Base-by-base conservation (phyloP, 1,139 yeast species). In the Diutina siamensis region DNA sequence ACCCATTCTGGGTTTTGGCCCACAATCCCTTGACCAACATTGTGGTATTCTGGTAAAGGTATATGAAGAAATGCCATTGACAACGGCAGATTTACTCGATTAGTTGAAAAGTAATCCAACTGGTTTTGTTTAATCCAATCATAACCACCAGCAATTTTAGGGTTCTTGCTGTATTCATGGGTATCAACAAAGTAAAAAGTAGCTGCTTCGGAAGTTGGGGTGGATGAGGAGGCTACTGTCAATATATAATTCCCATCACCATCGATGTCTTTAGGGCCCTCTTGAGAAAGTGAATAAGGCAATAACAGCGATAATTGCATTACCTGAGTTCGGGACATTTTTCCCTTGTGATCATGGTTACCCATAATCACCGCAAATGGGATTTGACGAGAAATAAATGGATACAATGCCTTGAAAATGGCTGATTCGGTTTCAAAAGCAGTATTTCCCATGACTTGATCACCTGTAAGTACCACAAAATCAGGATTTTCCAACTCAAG, bases 21-120 rank as follows among this genome's bases (percentile, higher is more conserved):
- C 32, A 44, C 18, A 31, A 65, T 55, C 48, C 69, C 72, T n/a
- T 65, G 57, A 19, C 58, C 52, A 17, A 64, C 49, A 46, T 80
- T 72, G 47, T 77, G 65, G 58, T 77, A 88, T 60, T 89, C 97
- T 0, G 95, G 94, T 18, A 88, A 55, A 0, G 98, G 98, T 36
- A 92, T 88, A 58, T 92, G 97, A 71, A 88, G 83, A 56, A 89
- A 89, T 0, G 95, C 95, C 88, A 92, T 80, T 17, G 88, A 73
- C 52, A 85, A 55, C 47, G 15, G 34, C 27, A 25, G 44, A 13
- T 40, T 21, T 3, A 19, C 27, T 10, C 9, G 5, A 4, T 40
- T 10, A 7, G 17, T 4, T 3, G 2, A 8, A 15, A 41, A 21
- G 12, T 12, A 41, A 15, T 19, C 28, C 27, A 41, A 17, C 15